Evolutionary conservation across 2,329 filamentous ascomycete genomes (phyloP).

Genomic region (Meredithiella fracta): DNA sequence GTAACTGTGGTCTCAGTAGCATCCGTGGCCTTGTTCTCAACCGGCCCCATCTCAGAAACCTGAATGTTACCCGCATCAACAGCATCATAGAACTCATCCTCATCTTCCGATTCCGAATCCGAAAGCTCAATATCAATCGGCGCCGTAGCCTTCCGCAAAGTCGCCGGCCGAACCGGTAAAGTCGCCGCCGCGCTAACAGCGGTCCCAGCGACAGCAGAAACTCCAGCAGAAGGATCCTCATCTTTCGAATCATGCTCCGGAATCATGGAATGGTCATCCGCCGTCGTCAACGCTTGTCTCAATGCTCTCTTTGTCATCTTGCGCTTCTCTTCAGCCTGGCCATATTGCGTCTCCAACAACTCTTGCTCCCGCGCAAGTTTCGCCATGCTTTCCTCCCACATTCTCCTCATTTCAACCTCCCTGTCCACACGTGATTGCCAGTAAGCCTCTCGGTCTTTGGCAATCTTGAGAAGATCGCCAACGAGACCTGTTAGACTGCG

Average conservation of each 20-base stretch:
- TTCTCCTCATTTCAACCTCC: conserved; percentile 75
- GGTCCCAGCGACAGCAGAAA: not conserved
- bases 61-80: conserved; percentile 86
- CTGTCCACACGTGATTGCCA: conserved; percentile 93
- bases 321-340: conserved; percentile 78
- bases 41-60: conserved; percentile 49
- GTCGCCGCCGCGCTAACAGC: not conserved
- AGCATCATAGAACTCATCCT: conserved; percentile 94
- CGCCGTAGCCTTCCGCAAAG: conserved; percentile 3
- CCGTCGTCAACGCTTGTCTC: conserved; percentile 66
- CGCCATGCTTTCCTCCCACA: conserved; percentile 99
- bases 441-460: conserved; percentile 82
- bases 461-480: conserved; percentile 77
- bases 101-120: conserved; percentile 65
- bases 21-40: conserved; percentile 27
- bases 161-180: not conserved
- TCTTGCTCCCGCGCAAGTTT: conserved; percentile 91
- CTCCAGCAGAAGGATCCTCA: conserved; percentile 8
- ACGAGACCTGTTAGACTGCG: conserved; percentile 72
- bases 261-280: conserved; percentile 23
- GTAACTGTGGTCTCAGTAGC: conserved; percentile 20
- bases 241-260: conserved; percentile 21
- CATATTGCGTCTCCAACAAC: conserved; percentile 69
- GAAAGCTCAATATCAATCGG: conserved; percentile 32
- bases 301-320: conserved; percentile 79